Base-by-base conservation (phyloP, 805 yeast species). In the Teunomyces funiuensis region DNA sequence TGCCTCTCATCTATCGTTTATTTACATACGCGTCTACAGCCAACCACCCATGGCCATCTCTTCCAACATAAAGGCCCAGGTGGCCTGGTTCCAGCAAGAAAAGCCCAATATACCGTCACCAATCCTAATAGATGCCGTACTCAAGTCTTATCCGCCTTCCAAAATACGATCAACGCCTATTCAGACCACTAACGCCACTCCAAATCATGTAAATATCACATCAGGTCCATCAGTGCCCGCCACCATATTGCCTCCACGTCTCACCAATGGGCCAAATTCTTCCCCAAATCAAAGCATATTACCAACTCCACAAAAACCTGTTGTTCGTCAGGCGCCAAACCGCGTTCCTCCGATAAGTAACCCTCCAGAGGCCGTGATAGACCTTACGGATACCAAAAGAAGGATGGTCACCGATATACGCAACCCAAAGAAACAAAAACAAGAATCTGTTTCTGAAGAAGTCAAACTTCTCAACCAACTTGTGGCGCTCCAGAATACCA, bases 21-120 rank as follows among this genome's bases (percentile, higher is more conserved):
- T 16, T 13, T 13, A 30, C 14, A 18, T 36, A 36, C 31, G 33
- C 36, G 41, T 16, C 27, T 38, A 16, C 11, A n/a, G 22, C 22
- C 15, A 13, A 16, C 28, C 17, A 30, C 36, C 19, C 23, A 48
- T 48, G 52, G 42, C 44, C 31, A 41, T 39, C 36, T 34, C 47
- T 16, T 45, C 45, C 37, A 48, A 48, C 43, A 36, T 48, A 27
- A 43, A 38, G 37, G 37, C 33, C 7, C 52, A 48, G 14, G 41
- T 41, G 25, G 43, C 39, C 11, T 48, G 52, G 52, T 31, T 48
- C 39, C 39, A 43, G 39, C 39, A 27, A 3, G 37, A 37, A 18
- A 18, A 23, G n/a, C 52, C 52, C 5, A 41, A 48, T 14, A 37
- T 45, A 15, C 52, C 52, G 6, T 14, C 40, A 2, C 37, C 39